Conservation (phyloP, 192 early-diverging fungal genomes). For the Mortierella hygrophila region DNA sequence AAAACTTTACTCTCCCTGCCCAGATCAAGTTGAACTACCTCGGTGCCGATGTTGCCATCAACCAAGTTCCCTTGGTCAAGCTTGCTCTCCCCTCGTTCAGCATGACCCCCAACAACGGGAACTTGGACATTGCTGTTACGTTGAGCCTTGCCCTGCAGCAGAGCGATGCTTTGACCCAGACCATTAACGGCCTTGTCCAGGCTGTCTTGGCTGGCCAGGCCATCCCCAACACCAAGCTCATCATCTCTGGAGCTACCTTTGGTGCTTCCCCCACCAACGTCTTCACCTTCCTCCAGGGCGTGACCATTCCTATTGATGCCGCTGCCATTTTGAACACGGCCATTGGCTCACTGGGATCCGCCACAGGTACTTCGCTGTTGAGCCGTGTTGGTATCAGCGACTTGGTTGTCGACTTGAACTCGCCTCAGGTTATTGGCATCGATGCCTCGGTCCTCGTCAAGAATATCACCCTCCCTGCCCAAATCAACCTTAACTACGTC, state of each 20-base stretch:
- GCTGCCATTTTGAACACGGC: conserved; percentile 13
- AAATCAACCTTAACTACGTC: conserved; percentile 32
- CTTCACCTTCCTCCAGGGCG: conserved; percentile 24
- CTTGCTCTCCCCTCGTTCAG: conserved; percentile 18
- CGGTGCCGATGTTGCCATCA: conserved; percentile 19
- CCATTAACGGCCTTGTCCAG: conserved; percentile 16
- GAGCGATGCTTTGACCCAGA: conserved; percentile 14
- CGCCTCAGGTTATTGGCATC: conserved; percentile 24
- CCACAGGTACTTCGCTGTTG: conserved; percentile 9
- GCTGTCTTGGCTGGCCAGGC: conserved; percentile 17
- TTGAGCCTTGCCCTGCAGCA: conserved; percentile 11
- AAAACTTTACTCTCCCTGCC: conserved; percentile 28
- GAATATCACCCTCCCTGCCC: conserved; percentile 26
- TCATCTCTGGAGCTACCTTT: conserved; percentile 22
- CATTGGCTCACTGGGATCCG: background rate
- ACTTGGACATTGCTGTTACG: conserved; percentile 16
- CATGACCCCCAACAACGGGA: conserved; percentile 28
- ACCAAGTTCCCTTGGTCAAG: conserved; percentile 10
- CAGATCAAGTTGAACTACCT: conserved; percentile 37
- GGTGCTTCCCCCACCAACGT: conserved; percentile 20
- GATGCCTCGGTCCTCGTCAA: conserved; percentile 21
- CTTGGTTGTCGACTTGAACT: conserved; percentile 26
- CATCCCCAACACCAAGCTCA: background rate
- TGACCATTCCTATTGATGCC: conserved; percentile 26
- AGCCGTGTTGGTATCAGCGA: conserved; percentile 11